These are phyloP conservation scores for Polychaeton citri DNA, from an alignment of 2,329 filamentous ascomycete species.

Conservation along the genomic window DNA sequence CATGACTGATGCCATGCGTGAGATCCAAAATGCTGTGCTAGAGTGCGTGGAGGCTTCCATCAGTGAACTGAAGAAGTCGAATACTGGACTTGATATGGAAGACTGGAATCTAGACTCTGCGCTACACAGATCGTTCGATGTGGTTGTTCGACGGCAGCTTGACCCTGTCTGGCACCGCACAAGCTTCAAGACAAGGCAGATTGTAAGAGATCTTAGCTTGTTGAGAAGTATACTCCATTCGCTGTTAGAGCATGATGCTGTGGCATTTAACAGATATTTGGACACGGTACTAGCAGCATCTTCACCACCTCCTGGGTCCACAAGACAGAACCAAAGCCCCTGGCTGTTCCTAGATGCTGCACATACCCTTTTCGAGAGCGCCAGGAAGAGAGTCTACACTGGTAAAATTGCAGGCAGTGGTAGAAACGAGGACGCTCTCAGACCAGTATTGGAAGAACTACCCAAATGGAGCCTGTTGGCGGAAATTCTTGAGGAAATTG, in stretches of 20 bases:
- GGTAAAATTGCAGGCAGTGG: constrained; percentile 46
- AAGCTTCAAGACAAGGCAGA: constrained; percentile 88
- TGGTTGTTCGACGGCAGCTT: constrained; percentile 74
- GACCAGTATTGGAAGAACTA: constrained; percentile 79
- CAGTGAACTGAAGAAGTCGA: constrained; percentile 81
- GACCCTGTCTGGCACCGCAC: constrained; percentile 96
- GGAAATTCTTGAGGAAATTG: constrained; percentile 89
- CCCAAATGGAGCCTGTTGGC: constrained; percentile 85
- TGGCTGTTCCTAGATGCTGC: constrained; percentile 95
- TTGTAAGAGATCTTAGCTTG: constrained; percentile 77
- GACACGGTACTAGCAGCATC: constrained; percentile 90
- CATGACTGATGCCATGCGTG: constrained; percentile 87
- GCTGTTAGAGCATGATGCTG: constrained; percentile 74
- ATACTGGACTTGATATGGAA: constrained; percentile 82
- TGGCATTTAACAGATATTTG: constrained; percentile 82
- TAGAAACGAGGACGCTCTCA: constrained; percentile 45
- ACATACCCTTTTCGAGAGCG: constrained; percentile 83
- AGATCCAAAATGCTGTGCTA: constrained; percentile 87
- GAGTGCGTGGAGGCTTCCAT: constrained; percentile 95
- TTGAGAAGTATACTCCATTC: constrained; percentile 69
- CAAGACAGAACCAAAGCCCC: constrained; percentile 75
- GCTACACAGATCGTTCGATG: constrained; percentile 81
- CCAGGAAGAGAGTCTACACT: constrained; percentile 75
- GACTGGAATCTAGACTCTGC: constrained; percentile 95
- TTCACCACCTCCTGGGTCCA: constrained; percentile 76